Percentiles rank a stretch among this genome's conserved stretches.
These are phyloP conservation scores for Ichthyophonus hoferi DNA, from an alignment of 208 protist genomes.

Conservation along the genomic window DNA sequence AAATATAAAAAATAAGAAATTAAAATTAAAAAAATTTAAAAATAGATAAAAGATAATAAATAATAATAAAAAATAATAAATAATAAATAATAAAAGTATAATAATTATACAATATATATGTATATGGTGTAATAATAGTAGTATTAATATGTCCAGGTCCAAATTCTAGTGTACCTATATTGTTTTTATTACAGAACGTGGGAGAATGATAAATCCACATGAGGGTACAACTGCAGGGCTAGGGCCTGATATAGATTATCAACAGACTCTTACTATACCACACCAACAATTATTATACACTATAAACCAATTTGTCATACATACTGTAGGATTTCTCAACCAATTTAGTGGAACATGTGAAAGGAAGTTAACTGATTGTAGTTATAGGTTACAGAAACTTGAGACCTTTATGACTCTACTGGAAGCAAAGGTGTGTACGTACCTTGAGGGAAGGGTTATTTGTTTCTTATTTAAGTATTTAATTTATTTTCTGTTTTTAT, in stretches of 20 bases:
- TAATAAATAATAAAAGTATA: background rate
- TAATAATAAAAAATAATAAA: background rate
- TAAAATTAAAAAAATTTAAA: too few species aligned
- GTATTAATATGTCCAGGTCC: background rate
- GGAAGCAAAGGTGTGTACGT: background rate
- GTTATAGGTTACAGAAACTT: background rate
- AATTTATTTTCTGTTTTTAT: background rate
- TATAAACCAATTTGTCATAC: background rate
- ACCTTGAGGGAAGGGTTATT: background rate
- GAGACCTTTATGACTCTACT: background rate
- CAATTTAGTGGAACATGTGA: background rate
- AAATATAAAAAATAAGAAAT: too few species aligned
- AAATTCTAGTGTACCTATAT: too few species aligned
- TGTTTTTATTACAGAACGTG: background rate
- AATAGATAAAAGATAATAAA: too few species aligned
- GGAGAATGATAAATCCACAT: background rate
- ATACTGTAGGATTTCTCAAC: background rate
- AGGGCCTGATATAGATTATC: background rate
- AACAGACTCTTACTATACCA: background rate
- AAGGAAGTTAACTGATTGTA: background rate
- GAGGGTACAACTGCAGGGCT: background rate
- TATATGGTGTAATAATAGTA: background rate
- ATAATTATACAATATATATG: background rate
- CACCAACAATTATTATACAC: background rate
- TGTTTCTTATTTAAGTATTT: background rate